Evolutionary conservation across 78 protist genomes (phyloP).

Genomic region (Planoprotostelium fungivorum): DNA sequence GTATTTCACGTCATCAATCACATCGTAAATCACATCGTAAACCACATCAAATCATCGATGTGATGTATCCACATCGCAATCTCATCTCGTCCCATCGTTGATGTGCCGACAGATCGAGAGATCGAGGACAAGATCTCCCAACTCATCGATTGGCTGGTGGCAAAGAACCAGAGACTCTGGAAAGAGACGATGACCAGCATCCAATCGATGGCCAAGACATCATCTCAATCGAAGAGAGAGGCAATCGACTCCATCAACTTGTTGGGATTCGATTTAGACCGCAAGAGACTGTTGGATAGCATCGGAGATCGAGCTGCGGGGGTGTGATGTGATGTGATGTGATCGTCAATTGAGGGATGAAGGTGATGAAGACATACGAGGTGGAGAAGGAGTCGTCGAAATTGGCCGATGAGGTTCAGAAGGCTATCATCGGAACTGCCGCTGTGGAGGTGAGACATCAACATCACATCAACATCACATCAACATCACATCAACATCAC

Average conservation of each 20-base stretch:
- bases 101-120: background rate
- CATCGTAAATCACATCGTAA: too few relatives aligned
- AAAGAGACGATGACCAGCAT: conserved; percentile 22
- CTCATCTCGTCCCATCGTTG: too few relatives aligned
- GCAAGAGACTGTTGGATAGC: background rate
- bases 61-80: too few relatives aligned
- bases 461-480: background rate
- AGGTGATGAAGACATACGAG: background rate
- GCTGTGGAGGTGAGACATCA: background rate
- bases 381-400: background rate
- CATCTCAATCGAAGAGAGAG: background rate
- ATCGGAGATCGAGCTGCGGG: background rate
- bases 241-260: background rate
- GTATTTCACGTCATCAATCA: too few relatives aligned
- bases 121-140: conserved; percentile 34
- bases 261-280: background rate
- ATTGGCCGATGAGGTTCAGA: background rate
- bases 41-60: too few relatives aligned
- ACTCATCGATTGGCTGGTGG: conserved; percentile 51
- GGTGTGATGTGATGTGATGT: background rate
- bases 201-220: background rate
- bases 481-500: background rate
- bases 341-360: too few relatives aligned
- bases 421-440: background rate
- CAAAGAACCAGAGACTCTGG: conserved; percentile 36